A percentile compares a stretch with the other conserved stretches of the same genome.
phyloP scores from a whole-genome alignment of 805 yeast species.

The Wickerhamomyces subpelliculosus region DNA sequence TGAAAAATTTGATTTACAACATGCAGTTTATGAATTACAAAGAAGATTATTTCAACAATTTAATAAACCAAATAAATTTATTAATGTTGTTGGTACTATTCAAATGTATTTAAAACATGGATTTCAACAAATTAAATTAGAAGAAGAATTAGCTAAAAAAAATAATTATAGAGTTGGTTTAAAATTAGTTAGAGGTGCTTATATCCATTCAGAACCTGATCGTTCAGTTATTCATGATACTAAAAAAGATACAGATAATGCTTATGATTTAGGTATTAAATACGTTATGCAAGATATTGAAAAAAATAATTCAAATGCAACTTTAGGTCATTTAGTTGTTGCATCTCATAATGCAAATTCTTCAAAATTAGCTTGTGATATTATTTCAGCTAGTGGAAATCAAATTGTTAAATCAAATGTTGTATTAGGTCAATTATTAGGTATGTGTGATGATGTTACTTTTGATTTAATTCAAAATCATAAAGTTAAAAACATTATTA shows the following conservation, averaged over 20 bases:
- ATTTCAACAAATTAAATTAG: constrained; percentile 49
- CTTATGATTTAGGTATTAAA: constrained; percentile 66
- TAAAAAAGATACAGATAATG: constrained; percentile 72
- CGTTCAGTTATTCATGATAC: constrained; percentile 68
- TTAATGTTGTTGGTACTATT: constrained; percentile 81
- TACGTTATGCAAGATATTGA: constrained; percentile 47
- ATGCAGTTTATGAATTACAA: constrained; percentile 87
- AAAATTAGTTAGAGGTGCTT: constrained; percentile 93
- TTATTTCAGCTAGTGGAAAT: constrained; percentile 29
- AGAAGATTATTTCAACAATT: constrained; percentile 68
- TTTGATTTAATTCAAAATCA: constrained; percentile 61
- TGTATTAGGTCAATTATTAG: constrained; percentile 83
- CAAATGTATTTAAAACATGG: constrained; percentile 86
- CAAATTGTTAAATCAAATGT: constrained; percentile 46
- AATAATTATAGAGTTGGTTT: constrained; percentile 67
- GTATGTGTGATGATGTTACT: constrained; percentile 92
- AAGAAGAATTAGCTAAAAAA: constrained; percentile 56
- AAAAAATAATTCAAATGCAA: constrained; percentile 34
- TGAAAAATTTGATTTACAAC: constrained; percentile 81
- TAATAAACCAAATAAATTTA: constrained; percentile 51
- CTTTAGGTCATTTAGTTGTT: constrained; percentile 73
- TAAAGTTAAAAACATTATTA: constrained; percentile 69
- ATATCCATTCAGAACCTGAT: constrained; percentile 80
- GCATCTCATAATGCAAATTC: constrained; percentile 87
- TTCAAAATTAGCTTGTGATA: constrained; percentile 61